Evolutionary conservation across 2,329 filamentous ascomycete species (phyloP), one percentile per base, ranked within the genome.

Genomic region (Fusarium sambucinum): DNA sequence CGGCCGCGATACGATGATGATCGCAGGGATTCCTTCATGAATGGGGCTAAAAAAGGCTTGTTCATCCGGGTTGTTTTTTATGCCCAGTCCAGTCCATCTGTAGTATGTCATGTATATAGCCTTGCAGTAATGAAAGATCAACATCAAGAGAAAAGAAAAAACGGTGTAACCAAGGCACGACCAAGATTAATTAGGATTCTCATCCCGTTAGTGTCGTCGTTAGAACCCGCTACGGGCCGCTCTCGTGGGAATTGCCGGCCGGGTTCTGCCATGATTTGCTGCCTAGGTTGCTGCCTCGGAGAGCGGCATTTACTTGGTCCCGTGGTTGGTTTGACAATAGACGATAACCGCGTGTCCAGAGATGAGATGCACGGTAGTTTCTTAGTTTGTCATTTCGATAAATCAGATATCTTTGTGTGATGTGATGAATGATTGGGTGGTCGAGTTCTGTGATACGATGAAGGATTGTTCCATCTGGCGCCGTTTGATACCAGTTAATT

Each of bases 181-280:
- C 32, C 32, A 33, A 33, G 32, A 17, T 33, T 8, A 9, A 9
- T 17, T 33, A 33, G 32, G 32, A 17, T 9, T 33, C 35, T 38
- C n/a, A 38, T 21, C 11, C 35, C n/a, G 35, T 38, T 50, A 50
- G 46, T 38, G 21, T 27, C 21, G 6, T 50, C 32, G 46, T 50
- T 50, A 50, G 46, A 50, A 50, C 23, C 23, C 23, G 46, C 47
- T 38, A 38, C 47, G 47, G 47, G 32, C 47, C 47, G 47, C 47
- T 35, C 17, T 50, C 17, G 32, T 38, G 47, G 32, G 32, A 27
- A 50, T 50, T 50, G 32, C 47, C 47, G 47, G 47, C 23, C 46
- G 30, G 13, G 9, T 9, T 17, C 27, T 25, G 6, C 27, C 27
- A 27, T 42, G 23, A 25, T 42, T 25, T 41, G 40, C 40, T 17